Conservation (phyloP, 192 early-diverging fungal species). For the Coemansia erecta region DNA sequence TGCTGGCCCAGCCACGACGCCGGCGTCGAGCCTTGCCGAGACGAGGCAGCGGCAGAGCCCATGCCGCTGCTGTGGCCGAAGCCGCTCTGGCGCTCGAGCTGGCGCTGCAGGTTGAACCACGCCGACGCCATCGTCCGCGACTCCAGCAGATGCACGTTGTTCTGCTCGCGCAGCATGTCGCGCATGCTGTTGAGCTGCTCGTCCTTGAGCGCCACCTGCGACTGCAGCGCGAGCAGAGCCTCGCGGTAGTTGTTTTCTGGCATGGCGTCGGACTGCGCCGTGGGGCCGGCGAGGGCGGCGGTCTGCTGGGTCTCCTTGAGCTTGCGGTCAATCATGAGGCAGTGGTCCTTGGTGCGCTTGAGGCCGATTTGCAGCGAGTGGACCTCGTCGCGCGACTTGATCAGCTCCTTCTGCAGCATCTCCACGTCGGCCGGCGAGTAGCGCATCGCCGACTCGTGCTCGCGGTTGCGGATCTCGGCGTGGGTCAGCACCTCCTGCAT, state of each 20-base stretch:
- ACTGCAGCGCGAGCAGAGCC: constrained; percentile 58
- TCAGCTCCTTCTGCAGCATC: constrained; percentile 41
- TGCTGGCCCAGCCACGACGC: constrained; percentile 74
- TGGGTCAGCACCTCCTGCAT: constrained; percentile 32
- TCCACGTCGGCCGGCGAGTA: constrained; percentile 40
- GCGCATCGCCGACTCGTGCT: constrained; percentile 23
- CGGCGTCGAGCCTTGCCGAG: constrained; percentile 43
- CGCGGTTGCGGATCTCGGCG: constrained; percentile 30
- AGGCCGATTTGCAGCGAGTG: constrained; percentile 34
- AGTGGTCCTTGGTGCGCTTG: constrained; percentile 51
- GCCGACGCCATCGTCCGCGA: constrained; percentile 80
- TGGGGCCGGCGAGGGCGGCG: constrained; percentile 17
- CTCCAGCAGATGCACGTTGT: constrained; percentile 61
- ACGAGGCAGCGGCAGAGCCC: constrained; percentile 28
- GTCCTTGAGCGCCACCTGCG: constrained; percentile 33
- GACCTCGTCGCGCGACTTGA: constrained; percentile 47
- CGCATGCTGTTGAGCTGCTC: constrained; percentile 69
- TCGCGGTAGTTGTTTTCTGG: constrained; percentile 50
- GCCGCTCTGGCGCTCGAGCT: constrained; percentile 54
- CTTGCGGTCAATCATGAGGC: constrained; percentile 31
- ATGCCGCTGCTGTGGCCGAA: constrained; percentile 42
- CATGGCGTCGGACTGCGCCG: constrained; percentile 14
- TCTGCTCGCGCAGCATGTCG: constrained; percentile 61
- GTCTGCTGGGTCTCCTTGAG: constrained; percentile 15
- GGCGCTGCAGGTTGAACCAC: constrained; percentile 60